Conservation (phyloP, 192 early-diverging fungal genomes). For the Chytriomyces sp. region DNA sequence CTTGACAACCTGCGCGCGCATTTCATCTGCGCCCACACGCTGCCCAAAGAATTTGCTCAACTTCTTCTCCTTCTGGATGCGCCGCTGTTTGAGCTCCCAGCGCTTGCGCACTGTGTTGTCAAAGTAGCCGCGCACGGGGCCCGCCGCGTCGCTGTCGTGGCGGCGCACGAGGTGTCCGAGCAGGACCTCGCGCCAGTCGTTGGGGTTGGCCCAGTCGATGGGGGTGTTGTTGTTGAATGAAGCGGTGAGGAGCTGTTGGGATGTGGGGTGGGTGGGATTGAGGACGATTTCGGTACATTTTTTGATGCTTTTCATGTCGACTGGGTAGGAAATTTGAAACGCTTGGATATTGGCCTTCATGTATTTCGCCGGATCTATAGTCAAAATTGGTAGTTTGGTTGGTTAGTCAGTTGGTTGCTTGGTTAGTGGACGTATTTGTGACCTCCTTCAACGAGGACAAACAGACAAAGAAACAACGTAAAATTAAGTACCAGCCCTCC, state of each 20-base stretch:
- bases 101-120: conserved; percentile 45
- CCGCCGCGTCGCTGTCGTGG: conserved; percentile 24
- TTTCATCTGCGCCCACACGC: conserved; percentile 55
- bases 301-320: conserved; percentile 11
- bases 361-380: neutral
- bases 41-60: conserved; percentile 72
- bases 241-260: neutral
- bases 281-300: neutral
- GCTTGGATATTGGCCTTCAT: neutral
- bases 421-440: too few species aligned
- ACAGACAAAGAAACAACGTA: neutral
- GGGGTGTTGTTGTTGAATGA: conserved; percentile 22
- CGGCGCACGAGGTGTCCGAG: conserved; percentile 22
- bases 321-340: conserved; percentile 1
- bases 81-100: conserved; percentile 59
- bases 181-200: conserved; percentile 36
- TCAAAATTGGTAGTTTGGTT: neutral
- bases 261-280: neutral
- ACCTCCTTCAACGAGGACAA: too few species aligned
- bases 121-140: conserved; percentile 58
- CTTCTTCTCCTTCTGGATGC: conserved; percentile 65
- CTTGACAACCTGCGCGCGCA: conserved; percentile 48
- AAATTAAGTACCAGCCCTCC: neutral
- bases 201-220: conserved; percentile 3
- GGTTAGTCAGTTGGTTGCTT: too few species aligned